Percentiles rank a stretch among this genome's conserved stretches.
These are phyloP conservation scores for Leucogyrophana mollusca DNA, from an alignment of 768 basidiomycete species.

Conservation along the genomic window DNA sequence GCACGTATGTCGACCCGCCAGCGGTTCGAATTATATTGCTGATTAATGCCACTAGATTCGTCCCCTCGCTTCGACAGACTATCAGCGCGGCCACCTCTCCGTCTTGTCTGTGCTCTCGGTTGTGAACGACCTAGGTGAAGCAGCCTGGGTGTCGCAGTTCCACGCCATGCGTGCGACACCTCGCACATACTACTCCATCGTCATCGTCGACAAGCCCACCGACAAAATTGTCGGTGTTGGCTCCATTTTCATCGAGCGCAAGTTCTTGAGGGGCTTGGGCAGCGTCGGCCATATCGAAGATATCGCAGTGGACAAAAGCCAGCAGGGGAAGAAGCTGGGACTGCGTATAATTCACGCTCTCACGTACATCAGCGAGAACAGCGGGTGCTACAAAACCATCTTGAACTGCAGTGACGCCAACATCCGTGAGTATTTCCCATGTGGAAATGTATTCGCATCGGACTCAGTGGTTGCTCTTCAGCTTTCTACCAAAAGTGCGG, in stretches of 20 bases:
- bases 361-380: constrained; percentile 75
- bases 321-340: constrained; percentile 93
- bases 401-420: constrained; percentile 91
- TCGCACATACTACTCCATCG: constrained; percentile 79
- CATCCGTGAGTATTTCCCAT: constrained; percentile 66
- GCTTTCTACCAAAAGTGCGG: constrained; percentile 99
- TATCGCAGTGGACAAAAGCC: constrained; percentile 84
- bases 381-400: constrained; percentile 95
- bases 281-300: constrained; percentile 96
- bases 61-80: constrained; percentile 84
- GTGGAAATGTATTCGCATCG: not conserved
- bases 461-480: constrained; percentile 29
- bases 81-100: constrained; percentile 77
- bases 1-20: constrained; percentile 49
- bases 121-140: constrained; percentile 63
- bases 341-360: constrained; percentile 84
- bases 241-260: constrained; percentile 86
- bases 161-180: constrained; percentile 51
- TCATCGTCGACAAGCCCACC: constrained; percentile 71
- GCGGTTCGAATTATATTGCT: not conserved
- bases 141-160: constrained; percentile 72
- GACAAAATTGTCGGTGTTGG: constrained; percentile 86
- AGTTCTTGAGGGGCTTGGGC: constrained; percentile 87
- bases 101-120: constrained; percentile 74
- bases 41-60: constrained; percentile 59